Evolutionary conservation across 805 yeast genomes (phyloP).

Genomic region (Metschnikowia lochheadii): DNA sequence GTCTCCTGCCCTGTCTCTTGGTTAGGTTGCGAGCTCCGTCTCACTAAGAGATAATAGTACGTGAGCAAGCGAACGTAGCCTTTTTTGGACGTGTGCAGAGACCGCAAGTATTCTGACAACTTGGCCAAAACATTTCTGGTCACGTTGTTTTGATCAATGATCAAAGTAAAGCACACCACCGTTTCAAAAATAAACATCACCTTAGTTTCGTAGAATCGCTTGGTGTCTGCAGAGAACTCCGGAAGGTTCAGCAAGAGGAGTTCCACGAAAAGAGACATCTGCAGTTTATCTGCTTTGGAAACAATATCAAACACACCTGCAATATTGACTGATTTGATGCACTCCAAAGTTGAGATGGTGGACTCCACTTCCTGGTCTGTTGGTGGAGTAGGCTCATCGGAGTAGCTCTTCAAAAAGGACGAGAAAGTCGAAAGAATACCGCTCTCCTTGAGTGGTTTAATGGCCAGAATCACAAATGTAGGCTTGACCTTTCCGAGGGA

Average conservation of each 20-base stretch:
- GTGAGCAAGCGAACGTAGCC: conserved; percentile 43
- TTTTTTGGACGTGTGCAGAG: conserved; percentile 25
- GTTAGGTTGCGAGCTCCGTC: conserved; percentile 22
- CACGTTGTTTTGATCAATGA: conserved; percentile 23
- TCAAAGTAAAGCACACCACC: conserved; percentile 33
- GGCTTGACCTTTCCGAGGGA: conserved; percentile 62
- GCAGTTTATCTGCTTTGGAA: conserved; percentile 31
- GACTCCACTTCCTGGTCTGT: conserved; percentile 88
- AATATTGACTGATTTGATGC: conserved; percentile 68
- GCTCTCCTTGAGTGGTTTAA: conserved; percentile 61
- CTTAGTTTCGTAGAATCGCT: conserved; percentile 44
- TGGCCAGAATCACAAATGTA: conserved; percentile 57
- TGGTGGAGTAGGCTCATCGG: conserved; percentile 88
- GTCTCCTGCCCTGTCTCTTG: conserved; percentile 11
- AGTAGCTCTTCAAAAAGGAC: conserved; percentile 80
- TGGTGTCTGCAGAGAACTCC: conserved; percentile 23
- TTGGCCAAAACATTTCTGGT: conserved; percentile 16
- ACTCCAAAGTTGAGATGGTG: conserved; percentile 77
- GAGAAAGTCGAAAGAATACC: conserved; percentile 90
- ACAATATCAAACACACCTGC: conserved; percentile 51
- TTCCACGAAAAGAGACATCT: conserved; percentile 35
- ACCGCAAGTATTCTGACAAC: conserved; percentile 12
- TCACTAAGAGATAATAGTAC: conserved; percentile 47
- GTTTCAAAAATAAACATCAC: conserved; percentile 47
- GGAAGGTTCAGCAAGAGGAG: conserved; percentile 30